These are phyloP conservation scores for Sphaerulina populicola DNA, from an alignment of 2,329 filamentous ascomycete species.

Conservation along the genomic window DNA sequence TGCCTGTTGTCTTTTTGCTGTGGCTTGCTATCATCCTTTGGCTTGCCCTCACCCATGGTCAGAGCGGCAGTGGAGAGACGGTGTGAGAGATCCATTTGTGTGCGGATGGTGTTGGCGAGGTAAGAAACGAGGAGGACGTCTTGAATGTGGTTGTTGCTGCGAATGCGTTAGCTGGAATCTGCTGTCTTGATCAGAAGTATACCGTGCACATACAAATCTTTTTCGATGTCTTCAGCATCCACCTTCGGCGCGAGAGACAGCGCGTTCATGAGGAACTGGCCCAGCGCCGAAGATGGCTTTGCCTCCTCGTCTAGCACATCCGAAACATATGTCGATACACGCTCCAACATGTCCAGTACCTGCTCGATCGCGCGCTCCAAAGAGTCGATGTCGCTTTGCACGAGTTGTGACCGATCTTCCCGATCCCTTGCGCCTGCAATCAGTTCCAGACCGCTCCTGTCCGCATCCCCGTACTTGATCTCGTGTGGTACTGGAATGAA, in stretches of 20 bases:
- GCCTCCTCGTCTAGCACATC: constrained; percentile 90
- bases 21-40: constrained; percentile 20
- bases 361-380: constrained; percentile 79
- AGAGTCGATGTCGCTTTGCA: constrained; percentile 82
- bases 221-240: constrained; percentile 78
- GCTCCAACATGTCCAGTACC: constrained; percentile 80
- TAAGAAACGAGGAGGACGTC: constrained; percentile 98
- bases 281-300: constrained; percentile 79
- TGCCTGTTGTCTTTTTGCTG: constrained; percentile 18
- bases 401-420: constrained; percentile 62
- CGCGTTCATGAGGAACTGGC: constrained; percentile 90
- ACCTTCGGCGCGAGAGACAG: constrained; percentile 93
- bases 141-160: constrained; percentile 95
- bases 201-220: constrained; percentile 64
- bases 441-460: constrained; percentile 70
- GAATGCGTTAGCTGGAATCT: not conserved
- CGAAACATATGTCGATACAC: constrained; percentile 84
- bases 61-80: constrained; percentile 63
- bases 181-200: not conserved
- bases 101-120: constrained; percentile 95
- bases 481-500: constrained; percentile 97
- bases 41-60: constrained; percentile 37
- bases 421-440: constrained; percentile 72
- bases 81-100: constrained; percentile 96
- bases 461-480: constrained; percentile 76